A percentile compares a stretch with the other conserved stretches of the same genome.
These are phyloP conservation scores for Solanum etuberosum DNA, from an alignment of 257 asterid species.

Conservation along the genomic window DNA sequence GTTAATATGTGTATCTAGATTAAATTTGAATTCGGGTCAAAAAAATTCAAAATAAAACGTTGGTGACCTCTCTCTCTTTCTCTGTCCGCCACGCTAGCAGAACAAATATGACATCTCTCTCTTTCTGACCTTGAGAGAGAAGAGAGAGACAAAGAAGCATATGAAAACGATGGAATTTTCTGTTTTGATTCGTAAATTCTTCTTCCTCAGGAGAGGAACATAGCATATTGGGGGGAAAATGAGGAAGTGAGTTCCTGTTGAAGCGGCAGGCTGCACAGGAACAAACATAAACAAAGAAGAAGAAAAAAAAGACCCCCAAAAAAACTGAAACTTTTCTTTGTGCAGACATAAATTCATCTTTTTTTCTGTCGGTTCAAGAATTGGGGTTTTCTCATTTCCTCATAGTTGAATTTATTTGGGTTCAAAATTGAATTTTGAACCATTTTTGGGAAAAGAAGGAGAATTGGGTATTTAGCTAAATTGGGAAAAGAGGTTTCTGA, in stretches of 20 bases:
- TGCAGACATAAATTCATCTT: background rate
- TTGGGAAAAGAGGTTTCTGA: background rate
- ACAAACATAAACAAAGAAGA: background rate
- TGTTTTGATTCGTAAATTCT: background rate
- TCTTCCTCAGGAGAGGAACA: background rate
- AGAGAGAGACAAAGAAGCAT: background rate
- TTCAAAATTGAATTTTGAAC: background rate
- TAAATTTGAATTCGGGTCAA: background rate
- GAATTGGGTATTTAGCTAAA: background rate
- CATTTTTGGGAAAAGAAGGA: background rate
- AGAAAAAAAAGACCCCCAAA: background rate
- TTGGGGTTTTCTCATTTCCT: background rate
- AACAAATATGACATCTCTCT: background rate
- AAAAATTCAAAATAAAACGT: too few relatives aligned
- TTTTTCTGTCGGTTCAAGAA: background rate
- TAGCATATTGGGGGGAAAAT: background rate
- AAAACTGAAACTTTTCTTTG: background rate
- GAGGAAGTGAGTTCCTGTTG: background rate
- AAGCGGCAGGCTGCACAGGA: background rate
- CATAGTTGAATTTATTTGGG: background rate
- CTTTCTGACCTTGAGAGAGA: background rate
- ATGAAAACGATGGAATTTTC: background rate
- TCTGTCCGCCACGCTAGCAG: background rate
- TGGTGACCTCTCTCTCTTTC: background rate
- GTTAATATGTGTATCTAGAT: too few relatives aligned